Conservation (phyloP, 2,329 filamentous ascomycete species). For the Trichophyton benhamiae region DNA sequence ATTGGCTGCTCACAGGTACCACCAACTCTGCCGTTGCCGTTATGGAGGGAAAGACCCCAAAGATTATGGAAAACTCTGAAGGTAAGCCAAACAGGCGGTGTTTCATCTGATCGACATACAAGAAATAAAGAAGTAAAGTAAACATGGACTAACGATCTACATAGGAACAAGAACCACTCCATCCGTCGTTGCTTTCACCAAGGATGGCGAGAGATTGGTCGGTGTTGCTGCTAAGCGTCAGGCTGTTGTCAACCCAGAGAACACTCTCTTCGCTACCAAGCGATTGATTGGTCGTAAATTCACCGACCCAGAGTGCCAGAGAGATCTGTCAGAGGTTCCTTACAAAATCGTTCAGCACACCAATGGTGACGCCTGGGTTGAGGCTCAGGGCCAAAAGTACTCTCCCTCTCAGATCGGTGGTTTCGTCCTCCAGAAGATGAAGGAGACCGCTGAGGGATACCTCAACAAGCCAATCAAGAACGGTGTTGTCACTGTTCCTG, state of each 20-base stretch:
- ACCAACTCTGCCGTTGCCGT: conserved; percentile 96
- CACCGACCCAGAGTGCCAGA: conserved; percentile 83
- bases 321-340: conserved; percentile 91
- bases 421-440: conserved; percentile 96
- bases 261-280: conserved; percentile 97
- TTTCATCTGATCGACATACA: background rate
- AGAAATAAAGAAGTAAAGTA: conserved; percentile 8
- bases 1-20: conserved; percentile 46
- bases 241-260: conserved; percentile 95
- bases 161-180: conserved; percentile 78
- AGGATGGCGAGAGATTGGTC: conserved; percentile 90
- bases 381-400: conserved; percentile 87
- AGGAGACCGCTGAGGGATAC: conserved; percentile 93
- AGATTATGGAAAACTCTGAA: conserved; percentile 97
- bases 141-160: conserved; percentile 8
- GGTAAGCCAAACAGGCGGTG: conserved; percentile 40
- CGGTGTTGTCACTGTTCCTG: conserved; percentile 89
- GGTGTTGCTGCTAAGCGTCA: conserved; percentile 97
- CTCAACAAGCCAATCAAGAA: conserved; percentile 86
- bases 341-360: conserved; percentile 97
- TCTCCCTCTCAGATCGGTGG: conserved; percentile 97
- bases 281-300: conserved; percentile 97
- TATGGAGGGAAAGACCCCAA: conserved; percentile 92
- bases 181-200: conserved; percentile 88
- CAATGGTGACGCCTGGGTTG: conserved; percentile 94